Conservation (phyloP, 177 flowering plant species). For the Tripterygium wilfordii region DNA sequence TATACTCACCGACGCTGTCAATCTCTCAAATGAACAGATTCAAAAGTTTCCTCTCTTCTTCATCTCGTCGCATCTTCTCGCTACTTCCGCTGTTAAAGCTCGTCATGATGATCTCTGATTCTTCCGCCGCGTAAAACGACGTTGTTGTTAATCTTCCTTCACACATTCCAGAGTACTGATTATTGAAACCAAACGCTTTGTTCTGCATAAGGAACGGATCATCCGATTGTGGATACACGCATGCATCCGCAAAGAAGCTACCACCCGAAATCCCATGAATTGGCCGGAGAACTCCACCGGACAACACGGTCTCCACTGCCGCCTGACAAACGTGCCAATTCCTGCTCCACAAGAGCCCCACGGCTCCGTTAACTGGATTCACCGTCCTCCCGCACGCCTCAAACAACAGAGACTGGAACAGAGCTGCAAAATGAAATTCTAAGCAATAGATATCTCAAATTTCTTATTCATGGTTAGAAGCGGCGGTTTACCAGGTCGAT, state of each 20-base stretch:
- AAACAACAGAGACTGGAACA: conserved; percentile 53
- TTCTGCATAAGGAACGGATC: neutral
- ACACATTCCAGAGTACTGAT: neutral
- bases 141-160: conserved; percentile 1
- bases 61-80: neutral
- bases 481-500: conserved; percentile 39
- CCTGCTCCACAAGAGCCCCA: conserved; percentile 52
- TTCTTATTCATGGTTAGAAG: neutral
- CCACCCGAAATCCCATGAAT: conserved; percentile 11
- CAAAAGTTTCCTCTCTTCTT: conserved; percentile 19
- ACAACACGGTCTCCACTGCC: conserved; percentile 51
- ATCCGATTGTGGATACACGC: neutral
- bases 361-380: conserved; percentile 64
- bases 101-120: conserved; percentile 18
- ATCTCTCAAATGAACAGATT: conserved; percentile 24
- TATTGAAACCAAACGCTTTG: conserved; percentile 1
- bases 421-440: conserved; percentile 20
- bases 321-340: conserved; percentile 60
- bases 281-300: conserved; percentile 40
- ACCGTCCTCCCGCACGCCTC: conserved; percentile 67
- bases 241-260: neutral
- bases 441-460: neutral
- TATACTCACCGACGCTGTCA: neutral
- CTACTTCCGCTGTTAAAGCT: conserved; percentile 6
- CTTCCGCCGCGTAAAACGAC: conserved; percentile 10